phyloP scores from a whole-genome alignment of 177 flowering plant species.

The Telopea speciosissima region DNA sequence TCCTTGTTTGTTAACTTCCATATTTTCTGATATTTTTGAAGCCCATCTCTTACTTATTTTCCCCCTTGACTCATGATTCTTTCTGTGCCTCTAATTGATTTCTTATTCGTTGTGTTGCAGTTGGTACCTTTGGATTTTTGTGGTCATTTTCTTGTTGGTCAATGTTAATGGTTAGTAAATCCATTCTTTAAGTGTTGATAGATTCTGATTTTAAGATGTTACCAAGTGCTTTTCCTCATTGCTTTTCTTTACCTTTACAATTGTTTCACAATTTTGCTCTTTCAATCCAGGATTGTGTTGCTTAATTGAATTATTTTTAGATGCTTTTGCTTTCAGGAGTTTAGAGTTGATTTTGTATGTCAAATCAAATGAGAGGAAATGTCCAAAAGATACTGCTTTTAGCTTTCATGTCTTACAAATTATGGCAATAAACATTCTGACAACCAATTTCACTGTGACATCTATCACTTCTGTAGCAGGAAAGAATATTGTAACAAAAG shows the following conservation, averaged over 20 bases:
- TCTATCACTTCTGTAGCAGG: neutral
- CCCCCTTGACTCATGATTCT: neutral
- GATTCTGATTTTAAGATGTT: slow-evolving; percentile 7
- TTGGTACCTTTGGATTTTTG: slow-evolving; percentile 56
- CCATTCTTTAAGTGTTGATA: neutral
- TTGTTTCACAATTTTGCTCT: neutral
- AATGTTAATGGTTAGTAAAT: slow-evolving; percentile 39
- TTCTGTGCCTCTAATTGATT: neutral
- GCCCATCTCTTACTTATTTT: neutral
- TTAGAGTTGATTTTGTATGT: neutral
- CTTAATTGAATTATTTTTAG: neutral
- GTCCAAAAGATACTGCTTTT: neutral
- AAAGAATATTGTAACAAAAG: neutral
- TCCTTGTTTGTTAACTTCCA: slow-evolving; percentile 1
- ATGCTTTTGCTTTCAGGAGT: neutral
- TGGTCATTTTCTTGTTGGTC: slow-evolving; percentile 47
- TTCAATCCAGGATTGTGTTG: neutral
- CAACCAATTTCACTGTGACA: neutral
- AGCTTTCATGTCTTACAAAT: slow-evolving; percentile 1
- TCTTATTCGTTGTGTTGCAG: slow-evolving; percentile 23
- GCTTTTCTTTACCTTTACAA: neutral
- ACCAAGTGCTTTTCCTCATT: neutral
- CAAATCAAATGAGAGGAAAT: neutral
- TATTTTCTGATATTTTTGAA: neutral
- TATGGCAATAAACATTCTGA: neutral